These are phyloP conservation scores for Beauveria varroae DNA, from an alignment of 2,329 filamentous ascomycete species.

Conservation along the genomic window DNA sequence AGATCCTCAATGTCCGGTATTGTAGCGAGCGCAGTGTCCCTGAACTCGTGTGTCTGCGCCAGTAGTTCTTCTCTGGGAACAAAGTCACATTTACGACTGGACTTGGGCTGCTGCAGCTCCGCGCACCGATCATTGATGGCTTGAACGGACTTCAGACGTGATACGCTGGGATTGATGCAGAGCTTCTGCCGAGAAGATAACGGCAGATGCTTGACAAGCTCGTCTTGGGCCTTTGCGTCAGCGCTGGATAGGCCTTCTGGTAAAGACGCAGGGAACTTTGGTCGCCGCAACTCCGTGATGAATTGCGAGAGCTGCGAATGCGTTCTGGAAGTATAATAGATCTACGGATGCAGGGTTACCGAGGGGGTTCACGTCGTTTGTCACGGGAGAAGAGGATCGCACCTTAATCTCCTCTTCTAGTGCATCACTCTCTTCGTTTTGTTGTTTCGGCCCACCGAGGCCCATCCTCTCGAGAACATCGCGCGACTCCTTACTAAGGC, in stretches of 20 bases:
- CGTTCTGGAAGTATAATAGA: conserved; percentile 88
- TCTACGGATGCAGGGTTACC: conserved; percentile 37
- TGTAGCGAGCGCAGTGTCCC: conserved; percentile 74
- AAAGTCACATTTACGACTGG: conserved; percentile 59
- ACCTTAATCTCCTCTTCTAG: conserved; percentile 63
- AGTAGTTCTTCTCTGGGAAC: conserved; percentile 73
- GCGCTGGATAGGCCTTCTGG: conserved; percentile 32
- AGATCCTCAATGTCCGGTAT: conserved; percentile 93
- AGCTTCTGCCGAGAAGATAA: conserved; percentile 79
- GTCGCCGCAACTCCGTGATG: conserved; percentile 70
- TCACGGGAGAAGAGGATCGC: conserved; percentile 15
- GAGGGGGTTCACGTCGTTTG: neutral
- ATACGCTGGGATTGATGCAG: conserved; percentile 84
- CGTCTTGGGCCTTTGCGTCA: conserved; percentile 19
- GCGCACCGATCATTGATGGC: conserved; percentile 92
- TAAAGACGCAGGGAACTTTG: conserved; percentile 67
- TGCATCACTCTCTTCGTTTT: conserved; percentile 35
- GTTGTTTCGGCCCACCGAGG: conserved; percentile 29
- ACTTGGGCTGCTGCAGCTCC: conserved; percentile 71
- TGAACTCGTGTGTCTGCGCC: conserved; percentile 66
- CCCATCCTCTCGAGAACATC: conserved; percentile 63
- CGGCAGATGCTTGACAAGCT: conserved; percentile 67
- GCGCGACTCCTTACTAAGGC: conserved; percentile 67
- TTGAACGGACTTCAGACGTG: conserved; percentile 59
- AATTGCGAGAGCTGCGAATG: conserved; percentile 91